phyloP scores from a whole-genome alignment of 768 basidiomycete species.

The Lactarius quietus region DNA sequence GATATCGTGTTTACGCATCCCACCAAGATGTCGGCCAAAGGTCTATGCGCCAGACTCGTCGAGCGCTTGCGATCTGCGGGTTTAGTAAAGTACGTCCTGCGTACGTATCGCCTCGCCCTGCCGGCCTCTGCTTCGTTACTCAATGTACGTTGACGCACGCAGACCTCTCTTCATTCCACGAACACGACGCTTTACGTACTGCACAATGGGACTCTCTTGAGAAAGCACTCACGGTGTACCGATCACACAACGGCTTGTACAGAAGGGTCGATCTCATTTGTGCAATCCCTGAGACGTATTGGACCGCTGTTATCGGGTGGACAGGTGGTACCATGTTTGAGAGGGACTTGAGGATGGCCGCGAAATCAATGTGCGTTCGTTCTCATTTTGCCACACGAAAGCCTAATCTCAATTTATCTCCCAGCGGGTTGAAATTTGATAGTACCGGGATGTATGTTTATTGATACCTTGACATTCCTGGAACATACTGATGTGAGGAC shows the following conservation, averaged over 20 bases:
- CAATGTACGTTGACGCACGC: background rate
- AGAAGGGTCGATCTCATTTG: conserved; percentile 85
- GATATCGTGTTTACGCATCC: conserved; percentile 86
- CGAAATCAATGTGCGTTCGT: conserved; percentile 52
- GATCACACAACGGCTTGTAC: conserved; percentile 44
- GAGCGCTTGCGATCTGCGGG: conserved; percentile 53
- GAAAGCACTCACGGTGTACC: conserved; percentile 79
- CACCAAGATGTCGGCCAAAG: conserved; percentile 51
- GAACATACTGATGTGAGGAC: background rate
- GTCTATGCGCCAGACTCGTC: conserved; percentile 59
- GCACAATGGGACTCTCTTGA: conserved; percentile 79
- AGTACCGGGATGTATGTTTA: conserved; percentile 68
- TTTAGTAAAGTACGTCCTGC: conserved; percentile 79
- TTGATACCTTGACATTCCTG: conserved; percentile 3
- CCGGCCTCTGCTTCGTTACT: background rate
- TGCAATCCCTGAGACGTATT: conserved; percentile 71
- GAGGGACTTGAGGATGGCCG: conserved; percentile 74
- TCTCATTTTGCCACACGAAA: background rate
- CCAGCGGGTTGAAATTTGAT: conserved; percentile 78
- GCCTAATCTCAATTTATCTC: conserved; percentile 8
- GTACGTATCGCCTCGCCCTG: conserved; percentile 43
- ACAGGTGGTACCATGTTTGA: conserved; percentile 90
- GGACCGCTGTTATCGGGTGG: conserved; percentile 91
- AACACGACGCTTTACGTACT: conserved; percentile 49
- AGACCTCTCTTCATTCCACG: conserved; percentile 63